Evolutionary conservation across 495 filamentous ascomycete species (phyloP).

Genomic region (Penicillium verhagenii): DNA sequence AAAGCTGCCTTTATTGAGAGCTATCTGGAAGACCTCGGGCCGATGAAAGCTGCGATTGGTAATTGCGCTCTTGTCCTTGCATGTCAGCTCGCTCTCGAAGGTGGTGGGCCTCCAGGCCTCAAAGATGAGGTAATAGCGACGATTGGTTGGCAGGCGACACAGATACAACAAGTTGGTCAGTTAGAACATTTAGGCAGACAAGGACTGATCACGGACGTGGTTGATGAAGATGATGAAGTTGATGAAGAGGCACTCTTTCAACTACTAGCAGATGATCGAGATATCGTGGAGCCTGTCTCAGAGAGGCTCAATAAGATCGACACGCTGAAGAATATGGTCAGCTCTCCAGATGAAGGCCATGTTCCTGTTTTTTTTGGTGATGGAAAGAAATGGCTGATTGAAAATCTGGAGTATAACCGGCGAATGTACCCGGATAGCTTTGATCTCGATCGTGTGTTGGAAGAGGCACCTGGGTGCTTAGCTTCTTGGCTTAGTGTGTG

Average conservation of each 20-base stretch:
- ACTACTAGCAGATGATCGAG: background rate
- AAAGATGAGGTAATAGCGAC: slow-evolving; percentile 11
- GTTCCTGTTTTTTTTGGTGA: slow-evolving; percentile 3
- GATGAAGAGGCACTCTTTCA: slow-evolving; percentile 8
- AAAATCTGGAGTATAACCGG: slow-evolving; percentile 4
- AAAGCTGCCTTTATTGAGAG: slow-evolving; percentile 11
- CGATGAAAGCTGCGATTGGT: background rate
- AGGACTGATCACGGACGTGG: slow-evolving; percentile 10
- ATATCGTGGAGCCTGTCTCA: slow-evolving; percentile 3
- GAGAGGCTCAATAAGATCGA: background rate
- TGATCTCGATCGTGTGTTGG: slow-evolving; percentile 4
- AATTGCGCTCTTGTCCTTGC: slow-evolving; percentile 4
- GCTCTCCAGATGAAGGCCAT: slow-evolving; percentile 1
- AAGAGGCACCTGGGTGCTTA: slow-evolving; percentile 1
- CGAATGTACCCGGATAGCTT: slow-evolving; percentile 1
- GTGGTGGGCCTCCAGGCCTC: slow-evolving; percentile 9
- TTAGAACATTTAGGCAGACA: slow-evolving; percentile 15
- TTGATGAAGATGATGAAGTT: slow-evolving; percentile 1
- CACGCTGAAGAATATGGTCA: background rate
- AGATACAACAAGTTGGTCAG: slow-evolving; percentile 13
- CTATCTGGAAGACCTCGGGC: slow-evolving; percentile 10
- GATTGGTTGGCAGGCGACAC: slow-evolving; percentile 4
- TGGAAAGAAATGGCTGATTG: background rate
- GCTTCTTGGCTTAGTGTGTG: slow-evolving; percentile 4
- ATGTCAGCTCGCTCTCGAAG: slow-evolving; percentile 4